Base-by-base conservation (phyloP, 345 rosid species). In the Ceriops zippeliana region DNA sequence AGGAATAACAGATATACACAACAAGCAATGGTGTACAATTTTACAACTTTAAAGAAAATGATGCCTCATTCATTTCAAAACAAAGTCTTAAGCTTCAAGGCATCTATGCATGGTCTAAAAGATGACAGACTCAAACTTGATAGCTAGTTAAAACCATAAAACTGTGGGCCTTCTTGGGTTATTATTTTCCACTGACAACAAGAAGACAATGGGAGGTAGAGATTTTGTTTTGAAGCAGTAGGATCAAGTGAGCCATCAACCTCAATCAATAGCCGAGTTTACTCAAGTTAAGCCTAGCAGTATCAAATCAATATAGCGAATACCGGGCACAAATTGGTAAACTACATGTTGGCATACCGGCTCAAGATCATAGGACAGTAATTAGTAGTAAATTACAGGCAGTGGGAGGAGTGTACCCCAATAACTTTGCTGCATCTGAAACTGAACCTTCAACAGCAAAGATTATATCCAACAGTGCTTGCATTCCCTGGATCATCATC, bases 401-500 rank as follows among this genome's bases (percentile, higher is more conserved):
- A 4, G 59, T 24, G 10, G 10, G 31, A 22, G 59, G 59, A 56
- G 2, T 20, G 24, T 67, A 93, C 95, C 97, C 96, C 15, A 90
- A 81, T 11, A 86, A 62, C 60, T 87, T 88, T 4, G 96, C 95
- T 5, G 96, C 84, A 46, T 91, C 92, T 22, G 97, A 79, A 22
- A 95, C 75, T 77, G 99, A 95, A 59, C 96, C 97, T 17, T 85
- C 93, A 47, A 83, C 85, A 53, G 91, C 96, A 76, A 73, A 78
- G 37, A 91, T 67, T 21, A 95, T 80, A 67, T 95, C 97, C 75
- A 95, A 80, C 65, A 95, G 72, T 61, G 97, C 93, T 84, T 86
- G 93, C 96, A 91, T 87, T 68, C 99, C 99, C 98, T 89, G 74
- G 54, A 60, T 20, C 67, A 35, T 72, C 16, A 58, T 22, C 53